Conservation (phyloP, 331 rosid species). For the Acacia concinna region DNA sequence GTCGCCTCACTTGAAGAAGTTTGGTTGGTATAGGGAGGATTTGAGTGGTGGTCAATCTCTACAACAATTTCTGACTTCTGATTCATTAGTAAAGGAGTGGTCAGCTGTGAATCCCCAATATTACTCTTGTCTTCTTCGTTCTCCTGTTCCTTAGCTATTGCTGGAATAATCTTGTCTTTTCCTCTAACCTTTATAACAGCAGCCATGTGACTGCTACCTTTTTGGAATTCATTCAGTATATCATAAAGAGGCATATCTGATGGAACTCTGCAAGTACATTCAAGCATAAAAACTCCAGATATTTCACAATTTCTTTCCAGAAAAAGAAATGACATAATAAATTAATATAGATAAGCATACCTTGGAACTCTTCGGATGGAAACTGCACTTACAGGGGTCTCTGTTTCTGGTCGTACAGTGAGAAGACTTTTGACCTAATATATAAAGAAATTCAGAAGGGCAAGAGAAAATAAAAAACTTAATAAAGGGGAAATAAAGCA, state of each 20-base stretch:
- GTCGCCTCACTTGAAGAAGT: constrained; percentile 41
- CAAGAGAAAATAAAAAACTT: constrained; percentile 22
- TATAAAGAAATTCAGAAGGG: constrained; percentile 21
- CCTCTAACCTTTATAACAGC: constrained; percentile 80
- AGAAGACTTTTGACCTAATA: constrained; percentile 91
- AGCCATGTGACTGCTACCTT: constrained; percentile 99
- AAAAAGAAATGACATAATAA: constrained; percentile 1
- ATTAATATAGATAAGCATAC: constrained; percentile 43
- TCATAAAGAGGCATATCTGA: constrained; percentile 98
- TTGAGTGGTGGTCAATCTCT: constrained; percentile 69
- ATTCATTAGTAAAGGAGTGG: constrained; percentile 65
- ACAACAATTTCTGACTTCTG: constrained; percentile 49
- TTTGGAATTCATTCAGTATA: constrained; percentile 92
- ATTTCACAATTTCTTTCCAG: constrained; percentile 13
- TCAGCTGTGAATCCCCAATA: constrained; percentile 49
- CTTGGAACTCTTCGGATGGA: constrained; percentile 94
- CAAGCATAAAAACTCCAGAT: constrained; percentile 30
- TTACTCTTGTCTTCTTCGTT: constrained; percentile 38
- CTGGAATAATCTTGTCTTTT: constrained; percentile 51
- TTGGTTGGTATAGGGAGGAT: constrained; percentile 37
- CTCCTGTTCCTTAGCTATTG: constrained; percentile 50
- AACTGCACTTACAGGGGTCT: constrained; percentile 96
- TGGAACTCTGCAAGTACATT: constrained; percentile 74
- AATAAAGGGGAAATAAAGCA: constrained; percentile 1
- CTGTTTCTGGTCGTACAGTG: constrained; percentile 95